Evolutionary conservation across 768 basidiomycete genomes (phyloP), one percentile per base, ranked within the genome.

Genomic region (Obba rivulosa): DNA sequence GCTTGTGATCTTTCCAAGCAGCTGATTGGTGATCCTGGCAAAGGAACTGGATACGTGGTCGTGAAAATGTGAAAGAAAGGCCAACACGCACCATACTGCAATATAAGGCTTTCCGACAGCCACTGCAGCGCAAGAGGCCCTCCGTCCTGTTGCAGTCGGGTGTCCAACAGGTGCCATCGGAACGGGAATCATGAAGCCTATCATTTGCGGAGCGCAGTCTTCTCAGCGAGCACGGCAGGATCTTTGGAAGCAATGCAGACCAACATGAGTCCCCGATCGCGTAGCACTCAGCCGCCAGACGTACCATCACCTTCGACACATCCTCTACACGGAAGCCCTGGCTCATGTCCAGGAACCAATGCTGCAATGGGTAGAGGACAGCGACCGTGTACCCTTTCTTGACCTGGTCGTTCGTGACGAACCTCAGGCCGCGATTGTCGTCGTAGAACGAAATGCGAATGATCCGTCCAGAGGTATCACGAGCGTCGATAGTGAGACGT

Each of bases 321-420:
- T 40, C 36, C 21, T 45, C 51, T 14, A 50, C 51, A 1, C 51
- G 38, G 16, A 53, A 37, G 2, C 43, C 49, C 13, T 43, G 16
- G n/a, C 16, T 34, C 24, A 38, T 41, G 28, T 50, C 49, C 22
- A 42, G 4, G 40, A 51, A 51, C 1, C 7, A 2, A 23, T 53
- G 49, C 23, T 50, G 51, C n/a, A 42, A 17, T 11, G 42, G 42
- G 35, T 53, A 53, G 3, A 53, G 36, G 13, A 53, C 31, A 40
- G 43, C 51, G 38, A 53, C 42, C 9, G 51, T 53, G 42, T 41
- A 14, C 2, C 49, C 49, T 21, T 18, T 4, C 14, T 39, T 35
- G 28, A 40, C 21, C 11, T 51, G 5, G 13, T 31, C 28, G 28
- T 13, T 34, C 13, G 38, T 24, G 14, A 25, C 43, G 23, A 46